A percentile compares a stretch with the other conserved stretches of the same genome.
Conservation (phyloP, 2,329 filamentous ascomycete species). For the Pyricularia sp. region DNA sequence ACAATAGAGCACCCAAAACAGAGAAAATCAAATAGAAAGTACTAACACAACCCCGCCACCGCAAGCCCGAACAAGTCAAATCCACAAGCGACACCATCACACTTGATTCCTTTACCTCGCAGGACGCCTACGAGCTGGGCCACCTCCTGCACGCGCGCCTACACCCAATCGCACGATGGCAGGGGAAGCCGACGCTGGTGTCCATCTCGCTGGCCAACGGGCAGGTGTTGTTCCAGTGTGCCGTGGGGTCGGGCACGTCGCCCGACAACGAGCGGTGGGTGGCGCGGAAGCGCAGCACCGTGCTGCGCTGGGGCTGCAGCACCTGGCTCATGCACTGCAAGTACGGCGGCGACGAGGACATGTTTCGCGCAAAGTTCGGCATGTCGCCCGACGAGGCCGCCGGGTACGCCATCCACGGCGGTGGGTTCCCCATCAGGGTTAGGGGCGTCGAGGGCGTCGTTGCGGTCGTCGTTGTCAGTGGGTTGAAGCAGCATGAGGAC, state of each 20-base stretch:
- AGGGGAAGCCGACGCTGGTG: slow-evolving; percentile 43
- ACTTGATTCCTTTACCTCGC: slow-evolving; percentile 46
- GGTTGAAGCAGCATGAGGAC: slow-evolving; percentile 68
- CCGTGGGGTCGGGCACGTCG: slow-evolving; percentile 54
- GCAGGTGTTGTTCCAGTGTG: slow-evolving; percentile 62
- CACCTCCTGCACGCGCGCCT: slow-evolving; percentile 56
- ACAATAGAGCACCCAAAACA: background rate
- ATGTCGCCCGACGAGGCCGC: slow-evolving; percentile 44
- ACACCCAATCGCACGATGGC: slow-evolving; percentile 30
- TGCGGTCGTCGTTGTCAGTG: slow-evolving; percentile 66
- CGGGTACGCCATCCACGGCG: slow-evolving; percentile 70
- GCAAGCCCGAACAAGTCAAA: background rate
- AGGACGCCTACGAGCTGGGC: slow-evolving; percentile 58
- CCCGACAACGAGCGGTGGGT: slow-evolving; percentile 69
- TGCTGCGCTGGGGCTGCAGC: slow-evolving; percentile 59
- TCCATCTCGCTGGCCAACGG: slow-evolving; percentile 53
- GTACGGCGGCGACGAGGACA: slow-evolving; percentile 51
- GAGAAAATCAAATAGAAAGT: background rate
- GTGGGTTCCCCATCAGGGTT: slow-evolving; percentile 64
- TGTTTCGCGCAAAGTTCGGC: slow-evolving; percentile 56
- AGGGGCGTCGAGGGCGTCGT: slow-evolving; percentile 66
- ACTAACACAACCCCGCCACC: background rate
- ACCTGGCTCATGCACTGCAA: slow-evolving; percentile 67
- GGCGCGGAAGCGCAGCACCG: slow-evolving; percentile 59
- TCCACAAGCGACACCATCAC: slow-evolving; percentile 26